Evolutionary conservation across 192 early-diverging fungal genomes (phyloP), one percentile per base, ranked within the genome.

Genomic region (Allomyces javanicus): DNA sequence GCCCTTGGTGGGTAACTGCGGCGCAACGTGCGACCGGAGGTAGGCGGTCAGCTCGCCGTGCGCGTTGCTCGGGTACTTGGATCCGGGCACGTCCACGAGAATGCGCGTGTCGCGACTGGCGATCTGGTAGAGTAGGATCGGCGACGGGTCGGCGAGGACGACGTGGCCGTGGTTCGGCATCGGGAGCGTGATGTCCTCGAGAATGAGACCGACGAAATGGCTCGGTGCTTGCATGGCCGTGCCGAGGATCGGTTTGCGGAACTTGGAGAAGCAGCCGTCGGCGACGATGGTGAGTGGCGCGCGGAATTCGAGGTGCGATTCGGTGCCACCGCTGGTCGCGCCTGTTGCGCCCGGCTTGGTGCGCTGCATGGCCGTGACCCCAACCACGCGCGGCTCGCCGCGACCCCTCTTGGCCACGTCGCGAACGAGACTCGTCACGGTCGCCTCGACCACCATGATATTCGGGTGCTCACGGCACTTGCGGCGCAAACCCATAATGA

Each of bases 251-350:
- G 88, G 76, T 65, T 87, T 91, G 58, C 94, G 80, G 72, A 95
- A 97, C 74, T 90, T 93, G 68, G 92, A 95, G 66, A 90, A 89
- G 70, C 89, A 89, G n/a, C 94, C 94, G 72, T 97, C 94, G 25
- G 86, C 88, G 25, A 97, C 86, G 66, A 95, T 78, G 3, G 87
- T 89, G 17, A 95, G 76, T 12, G 87, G 84, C n/a, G 90, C 87
- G 74, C 77, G 83, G 50, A 75, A 79, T 40, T 40, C 33, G 4
- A 40, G 33, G 7, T 40, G 33, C 33, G 33, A 40, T 27, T 27
- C 26, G 26, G 26, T 27, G 4, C 26, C 4, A 4, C 26, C 26
- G 26, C 4, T 27, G 26, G 26, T 27, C 26, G 26, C 4, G 26
- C 26, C 26, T 4, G 1, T 1, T 4, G 26, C 26, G 26, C 26